These are phyloP conservation scores for Bromus sterilis DNA, from an alignment of 176 grass and related monocot species.

Conservation along the genomic window DNA sequence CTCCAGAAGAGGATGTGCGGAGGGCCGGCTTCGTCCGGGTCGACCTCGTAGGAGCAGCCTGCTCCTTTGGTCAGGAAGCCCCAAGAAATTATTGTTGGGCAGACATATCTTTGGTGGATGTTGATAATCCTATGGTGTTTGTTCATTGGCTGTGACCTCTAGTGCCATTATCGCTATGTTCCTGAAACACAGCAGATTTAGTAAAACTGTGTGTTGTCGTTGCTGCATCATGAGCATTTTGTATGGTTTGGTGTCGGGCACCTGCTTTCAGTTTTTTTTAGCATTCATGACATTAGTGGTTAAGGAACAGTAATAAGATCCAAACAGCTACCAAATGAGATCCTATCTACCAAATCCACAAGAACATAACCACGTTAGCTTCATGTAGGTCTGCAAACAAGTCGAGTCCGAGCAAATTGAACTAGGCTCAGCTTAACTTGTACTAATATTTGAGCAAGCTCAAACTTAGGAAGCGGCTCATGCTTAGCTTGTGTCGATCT, in stretches of 20 bases:
- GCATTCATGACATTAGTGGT: too few relatives aligned
- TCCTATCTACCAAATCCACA: too few relatives aligned
- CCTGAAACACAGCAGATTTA: not conserved
- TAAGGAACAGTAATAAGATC: too few relatives aligned
- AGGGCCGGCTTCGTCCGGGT: slow-evolving; percentile 38
- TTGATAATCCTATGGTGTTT: slow-evolving; percentile 13
- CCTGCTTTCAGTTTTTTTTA: not conserved
- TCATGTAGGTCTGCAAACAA: too few relatives aligned
- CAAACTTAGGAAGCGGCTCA: too few relatives aligned
- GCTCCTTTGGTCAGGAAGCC: not conserved
- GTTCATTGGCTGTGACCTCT: slow-evolving; percentile 1
- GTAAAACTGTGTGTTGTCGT: not conserved
- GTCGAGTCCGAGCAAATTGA: too few relatives aligned
- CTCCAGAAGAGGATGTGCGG: slow-evolving; percentile 73
- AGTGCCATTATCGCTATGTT: not conserved
- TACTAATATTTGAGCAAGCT: too few relatives aligned
- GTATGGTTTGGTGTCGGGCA: not conserved
- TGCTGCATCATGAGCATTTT: not conserved
- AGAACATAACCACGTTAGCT: too few relatives aligned
- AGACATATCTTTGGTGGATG: not conserved
- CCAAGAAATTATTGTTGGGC: slow-evolving; percentile 21
- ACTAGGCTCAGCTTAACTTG: too few relatives aligned
- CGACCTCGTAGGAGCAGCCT: slow-evolving; percentile 25
- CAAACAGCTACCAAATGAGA: too few relatives aligned
- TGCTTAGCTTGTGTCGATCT: too few relatives aligned